phyloP scores from a whole-genome alignment of 768 basidiomycete genomes.

The Grammothele lineata region DNA sequence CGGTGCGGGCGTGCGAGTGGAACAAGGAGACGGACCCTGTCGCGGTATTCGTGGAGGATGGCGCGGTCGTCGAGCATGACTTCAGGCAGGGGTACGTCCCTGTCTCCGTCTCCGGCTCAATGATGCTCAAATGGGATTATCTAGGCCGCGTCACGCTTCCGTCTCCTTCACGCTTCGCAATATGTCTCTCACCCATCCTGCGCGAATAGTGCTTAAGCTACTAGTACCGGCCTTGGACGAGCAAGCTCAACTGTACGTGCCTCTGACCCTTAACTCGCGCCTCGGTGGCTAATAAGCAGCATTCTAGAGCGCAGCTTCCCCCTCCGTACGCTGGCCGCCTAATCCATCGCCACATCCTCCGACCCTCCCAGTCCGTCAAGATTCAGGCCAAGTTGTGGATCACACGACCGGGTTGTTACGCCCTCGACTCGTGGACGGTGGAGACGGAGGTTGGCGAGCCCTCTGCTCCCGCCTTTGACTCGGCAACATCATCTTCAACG shows the following conservation, averaged over 20 bases:
- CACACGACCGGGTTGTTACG: slow-evolving; percentile 59
- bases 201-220: slow-evolving; percentile 55
- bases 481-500: neutral
- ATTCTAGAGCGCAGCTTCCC: slow-evolving; percentile 38
- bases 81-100: slow-evolving; percentile 64
- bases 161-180: slow-evolving; percentile 63
- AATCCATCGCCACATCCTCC: slow-evolving; percentile 56
- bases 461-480: slow-evolving; percentile 12
- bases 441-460: slow-evolving; percentile 59
- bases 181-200: slow-evolving; percentile 59
- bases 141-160: slow-evolving; percentile 52
- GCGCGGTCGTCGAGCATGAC: slow-evolving; percentile 49
- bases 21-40: slow-evolving; percentile 78
- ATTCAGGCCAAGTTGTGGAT: slow-evolving; percentile 56
- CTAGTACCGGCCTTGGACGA: slow-evolving; percentile 5
- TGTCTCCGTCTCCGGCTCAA: neutral
- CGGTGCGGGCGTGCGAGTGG: slow-evolving; percentile 69
- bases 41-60: slow-evolving; percentile 44
- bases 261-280: neutral
- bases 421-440: slow-evolving; percentile 62
- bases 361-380: slow-evolving; percentile 40
- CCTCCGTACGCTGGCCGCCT: slow-evolving; percentile 65
- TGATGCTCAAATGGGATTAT: neutral
- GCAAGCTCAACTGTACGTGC: too few species aligned
- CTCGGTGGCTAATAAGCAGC: neutral